A percentile compares a stretch with the other conserved stretches of the same genome.
phyloP scores from a whole-genome alignment of 2,329 filamentous ascomycete genomes.

The Claviceps sp. region DNA sequence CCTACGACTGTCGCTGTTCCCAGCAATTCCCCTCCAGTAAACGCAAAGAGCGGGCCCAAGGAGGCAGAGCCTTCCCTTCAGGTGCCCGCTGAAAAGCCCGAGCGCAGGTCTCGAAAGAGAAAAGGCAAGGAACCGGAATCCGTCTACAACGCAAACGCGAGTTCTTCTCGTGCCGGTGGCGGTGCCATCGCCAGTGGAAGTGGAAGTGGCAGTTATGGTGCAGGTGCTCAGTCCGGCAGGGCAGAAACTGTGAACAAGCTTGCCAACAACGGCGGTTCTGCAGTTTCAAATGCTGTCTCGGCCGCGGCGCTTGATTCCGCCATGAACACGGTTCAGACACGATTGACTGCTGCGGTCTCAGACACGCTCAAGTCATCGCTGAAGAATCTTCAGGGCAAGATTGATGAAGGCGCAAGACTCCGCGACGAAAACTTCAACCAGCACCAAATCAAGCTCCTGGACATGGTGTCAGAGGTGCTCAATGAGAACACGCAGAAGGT shows the following conservation, averaged over 20 bases:
- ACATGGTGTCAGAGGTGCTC: constrained; percentile 46
- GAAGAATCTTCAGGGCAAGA: constrained; percentile 46
- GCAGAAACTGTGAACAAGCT: constrained; percentile 15
- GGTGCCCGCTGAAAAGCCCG: constrained; percentile 40
- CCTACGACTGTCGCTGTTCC: background rate
- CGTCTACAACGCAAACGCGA: constrained; percentile 26
- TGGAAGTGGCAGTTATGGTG: background rate
- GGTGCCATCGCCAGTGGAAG: no score
- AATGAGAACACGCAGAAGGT: constrained; percentile 56
- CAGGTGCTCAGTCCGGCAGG: constrained; percentile 12
- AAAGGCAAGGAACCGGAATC: constrained; percentile 43
- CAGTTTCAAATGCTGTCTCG: constrained; percentile 19
- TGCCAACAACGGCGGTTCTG: constrained; percentile 15
- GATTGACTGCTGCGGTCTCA: constrained; percentile 35
- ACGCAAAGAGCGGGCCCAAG: constrained; percentile 31
- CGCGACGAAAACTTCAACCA: constrained; percentile 39
- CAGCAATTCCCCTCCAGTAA: constrained; percentile 17
- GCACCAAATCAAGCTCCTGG: constrained; percentile 40
- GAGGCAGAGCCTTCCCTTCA: constrained; percentile 32
- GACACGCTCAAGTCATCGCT: constrained; percentile 42
- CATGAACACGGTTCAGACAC: constrained; percentile 38
- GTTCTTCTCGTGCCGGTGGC: constrained; percentile 17
- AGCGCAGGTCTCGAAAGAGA: constrained; percentile 53
- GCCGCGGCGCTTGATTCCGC: constrained; percentile 39
- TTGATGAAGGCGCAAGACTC: constrained; percentile 48